Percentiles rank a stretch among this genome's conserved stretches.
Evolutionary conservation across 148 eudicot species (phyloP).

Genomic region (Dianthus caryophyllus): DNA sequence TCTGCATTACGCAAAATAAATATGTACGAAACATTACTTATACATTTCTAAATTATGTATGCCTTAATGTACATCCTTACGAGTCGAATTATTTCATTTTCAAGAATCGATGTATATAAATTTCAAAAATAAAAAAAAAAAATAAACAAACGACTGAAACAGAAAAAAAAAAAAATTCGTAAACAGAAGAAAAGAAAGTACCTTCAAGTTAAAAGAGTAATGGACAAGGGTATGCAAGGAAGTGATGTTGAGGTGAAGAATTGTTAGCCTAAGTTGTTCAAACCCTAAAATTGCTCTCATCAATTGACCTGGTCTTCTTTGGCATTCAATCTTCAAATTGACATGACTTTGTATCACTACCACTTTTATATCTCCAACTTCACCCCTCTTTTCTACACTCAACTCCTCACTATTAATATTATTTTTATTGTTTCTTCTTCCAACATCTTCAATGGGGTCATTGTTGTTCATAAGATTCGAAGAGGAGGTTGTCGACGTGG

Average conservation of each 20-base stretch:
- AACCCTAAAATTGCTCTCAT: constrained; percentile 39
- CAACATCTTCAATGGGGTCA: constrained; percentile 15
- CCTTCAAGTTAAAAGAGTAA: constrained; percentile 57
- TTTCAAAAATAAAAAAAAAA: too few species aligned
- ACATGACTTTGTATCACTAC: constrained; percentile 52
- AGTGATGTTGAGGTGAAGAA: constrained; percentile 52
- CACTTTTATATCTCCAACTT: constrained; percentile 33
- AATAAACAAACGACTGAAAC: too few species aligned
- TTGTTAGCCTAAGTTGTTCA: constrained; percentile 45
- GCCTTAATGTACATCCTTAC: too few species aligned
- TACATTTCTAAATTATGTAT: too few species aligned
- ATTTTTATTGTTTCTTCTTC: constrained; percentile 11
- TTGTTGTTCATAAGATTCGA: constrained; percentile 18
- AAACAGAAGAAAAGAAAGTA: constrained; percentile 14
- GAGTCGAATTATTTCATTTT: too few species aligned
- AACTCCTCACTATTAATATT: constrained; percentile 21
- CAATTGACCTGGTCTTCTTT: constrained; percentile 39
- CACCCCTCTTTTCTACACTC: constrained; percentile 34
- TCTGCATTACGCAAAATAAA: constrained; percentile 24
- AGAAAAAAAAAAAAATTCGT: too few species aligned
- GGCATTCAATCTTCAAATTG: constrained; percentile 41
- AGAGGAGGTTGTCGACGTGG: constrained; percentile 29
- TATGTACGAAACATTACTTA: not conserved
- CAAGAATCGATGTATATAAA: too few species aligned
- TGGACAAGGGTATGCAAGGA: constrained; percentile 35